phyloP scores from a whole-genome alignment of 805 yeast genomes.

The Starmera pachycereana region DNA sequence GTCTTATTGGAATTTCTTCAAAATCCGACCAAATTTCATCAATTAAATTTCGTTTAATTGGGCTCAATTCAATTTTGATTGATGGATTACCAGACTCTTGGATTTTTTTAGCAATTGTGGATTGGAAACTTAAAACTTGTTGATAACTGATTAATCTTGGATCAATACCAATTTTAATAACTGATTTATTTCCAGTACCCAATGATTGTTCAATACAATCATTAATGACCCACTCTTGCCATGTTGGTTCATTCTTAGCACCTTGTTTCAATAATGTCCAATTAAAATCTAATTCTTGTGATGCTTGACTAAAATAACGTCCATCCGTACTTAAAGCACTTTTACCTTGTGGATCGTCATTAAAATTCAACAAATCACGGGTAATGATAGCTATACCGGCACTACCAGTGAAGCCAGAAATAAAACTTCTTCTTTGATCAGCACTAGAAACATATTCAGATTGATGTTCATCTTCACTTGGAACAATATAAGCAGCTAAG shows the following conservation, averaged over 20 bases:
- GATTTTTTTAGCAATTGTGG: constrained; percentile 17
- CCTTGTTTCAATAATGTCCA: constrained; percentile 85
- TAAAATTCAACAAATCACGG: constrained; percentile 29
- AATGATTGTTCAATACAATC: constrained; percentile 35
- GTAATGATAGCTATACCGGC: constrained; percentile 91
- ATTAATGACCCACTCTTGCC: constrained; percentile 72
- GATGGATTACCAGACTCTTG: constrained; percentile 19
- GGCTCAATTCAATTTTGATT: constrained; percentile 32
- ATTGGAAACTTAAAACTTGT: constrained; percentile 20
- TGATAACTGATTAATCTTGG: constrained; percentile 58
- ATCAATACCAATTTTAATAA: constrained; percentile 63
- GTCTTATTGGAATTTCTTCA: constrained; percentile 54
- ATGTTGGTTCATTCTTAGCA: constrained; percentile 51
- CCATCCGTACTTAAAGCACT: constrained; percentile 92
- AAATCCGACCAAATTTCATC: constrained; percentile 65
- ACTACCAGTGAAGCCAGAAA: constrained; percentile 85
- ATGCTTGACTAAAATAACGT: constrained; percentile 87
- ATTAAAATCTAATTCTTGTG: constrained; percentile 62
- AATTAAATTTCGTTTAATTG: constrained; percentile 54
- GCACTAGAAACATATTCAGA: constrained; percentile 77
- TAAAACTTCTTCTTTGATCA: constrained; percentile 76
- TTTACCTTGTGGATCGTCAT: constrained; percentile 39
- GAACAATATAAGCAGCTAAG: constrained; percentile 66
- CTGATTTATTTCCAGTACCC: constrained; percentile 30
- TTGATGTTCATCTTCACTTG: constrained; percentile 90